Evolutionary conservation across 2,329 filamentous ascomycete genomes (phyloP), one percentile per base, ranked within the genome.

Genomic region (Helotiales sp.): DNA sequence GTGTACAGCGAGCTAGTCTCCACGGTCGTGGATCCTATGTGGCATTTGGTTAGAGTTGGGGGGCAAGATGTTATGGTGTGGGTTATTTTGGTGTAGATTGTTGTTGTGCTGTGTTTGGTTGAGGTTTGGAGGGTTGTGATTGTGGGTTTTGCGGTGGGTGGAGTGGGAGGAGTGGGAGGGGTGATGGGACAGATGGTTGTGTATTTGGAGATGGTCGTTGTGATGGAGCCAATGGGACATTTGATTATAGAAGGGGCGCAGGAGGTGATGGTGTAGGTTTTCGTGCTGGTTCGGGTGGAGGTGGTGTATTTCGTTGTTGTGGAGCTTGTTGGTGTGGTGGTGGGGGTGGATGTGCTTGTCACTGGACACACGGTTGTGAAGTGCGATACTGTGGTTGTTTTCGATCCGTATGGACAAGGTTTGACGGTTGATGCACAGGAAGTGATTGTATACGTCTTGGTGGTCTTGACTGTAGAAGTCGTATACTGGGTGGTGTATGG

Each of bases 221-320:
- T 34, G 30, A 55, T 10, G 7, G 52, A 55, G 28, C 52, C 52
- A 30, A 55, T 34, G n/a, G 28, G n/a, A n/a, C 52, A 55, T 13
- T 32, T 34, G 17, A 30, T 13, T 8, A 34, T 55, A 8, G 34
- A 6, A 6, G 52, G 28, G 7, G 28, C 3, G 52, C 52, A 55
- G 52, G 52, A 55, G 8, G 30, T 55, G 17, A 55, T 55, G 3
- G 52, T 55, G 30, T 55, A 55, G 52, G 30, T 55, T 34, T 55
- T 55, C 2, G 52, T 55, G 28, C 28, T 55, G 52, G n/a, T n/a
- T 7, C 22, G 28, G 17, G 52, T 55, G 28, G 17, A 55, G 30
- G 52, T 55, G 8, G 52, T 37, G 30, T 34, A 55, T 55, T 34
- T 37, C 22, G 50, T 32, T 32, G 50, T 3, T 30, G 13, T 28